phyloP scores from a whole-genome alignment of 75 land plant species.

The Chamaecyparis obtusa region DNA sequence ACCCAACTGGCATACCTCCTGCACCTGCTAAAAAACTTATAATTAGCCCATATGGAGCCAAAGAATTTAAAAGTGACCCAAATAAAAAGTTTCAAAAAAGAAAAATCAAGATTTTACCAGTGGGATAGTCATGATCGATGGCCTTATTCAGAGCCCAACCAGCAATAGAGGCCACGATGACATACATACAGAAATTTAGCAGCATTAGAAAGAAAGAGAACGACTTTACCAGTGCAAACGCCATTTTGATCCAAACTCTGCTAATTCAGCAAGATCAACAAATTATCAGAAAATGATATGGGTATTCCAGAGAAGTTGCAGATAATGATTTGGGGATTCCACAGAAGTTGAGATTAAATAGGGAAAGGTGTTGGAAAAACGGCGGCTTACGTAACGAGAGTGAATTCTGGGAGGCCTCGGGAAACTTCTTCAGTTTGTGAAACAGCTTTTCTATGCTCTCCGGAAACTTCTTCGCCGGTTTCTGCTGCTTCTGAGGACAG shows the following conservation, averaged over 20 bases:
- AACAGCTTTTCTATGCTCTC: not conserved
- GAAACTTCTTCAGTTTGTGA: not conserved
- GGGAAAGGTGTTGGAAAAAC: not conserved
- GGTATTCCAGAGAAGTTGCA: not conserved
- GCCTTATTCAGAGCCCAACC: constrained; percentile 71
- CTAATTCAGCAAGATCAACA: not conserved
- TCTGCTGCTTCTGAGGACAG: not conserved
- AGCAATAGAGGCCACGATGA: constrained; percentile 45
- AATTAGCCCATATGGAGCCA: not conserved
- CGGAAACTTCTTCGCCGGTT: not conserved
- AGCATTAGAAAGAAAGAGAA: constrained; percentile 36
- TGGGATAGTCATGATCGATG: constrained; percentile 51
- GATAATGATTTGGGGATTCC: not conserved
- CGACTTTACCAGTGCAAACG: constrained; percentile 21
- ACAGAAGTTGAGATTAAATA: not conserved
- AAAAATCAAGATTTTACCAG: constrained; percentile 20
- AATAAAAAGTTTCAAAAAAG: no score
- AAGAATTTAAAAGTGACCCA: not conserved
- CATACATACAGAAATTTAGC: constrained; percentile 72
- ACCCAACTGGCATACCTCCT: constrained; percentile 43
- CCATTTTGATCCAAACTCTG: constrained; percentile 18
- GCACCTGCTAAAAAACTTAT: constrained; percentile 23
- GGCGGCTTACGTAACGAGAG: not conserved
- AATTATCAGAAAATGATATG: not conserved
- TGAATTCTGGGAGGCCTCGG: not conserved